Conservation (phyloP, 306 rosid genomes). For the Lathyrus sativus region DNA sequence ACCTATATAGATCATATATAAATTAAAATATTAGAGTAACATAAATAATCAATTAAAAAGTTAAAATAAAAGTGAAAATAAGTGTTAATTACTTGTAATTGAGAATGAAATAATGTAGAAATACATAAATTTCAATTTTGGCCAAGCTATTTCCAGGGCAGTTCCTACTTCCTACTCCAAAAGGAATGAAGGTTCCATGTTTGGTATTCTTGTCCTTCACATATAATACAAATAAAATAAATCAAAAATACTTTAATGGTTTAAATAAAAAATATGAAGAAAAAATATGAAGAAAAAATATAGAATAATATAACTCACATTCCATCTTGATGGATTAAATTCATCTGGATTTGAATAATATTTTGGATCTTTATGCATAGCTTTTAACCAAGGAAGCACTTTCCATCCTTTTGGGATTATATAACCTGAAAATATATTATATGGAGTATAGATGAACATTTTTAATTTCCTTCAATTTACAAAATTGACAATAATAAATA, state of each 20-base stretch:
- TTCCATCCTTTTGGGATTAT: conserved; percentile 38
- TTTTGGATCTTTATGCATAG: conserved; percentile 42
- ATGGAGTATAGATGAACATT: too few species aligned
- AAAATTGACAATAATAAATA: neutral
- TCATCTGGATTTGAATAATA: neutral
- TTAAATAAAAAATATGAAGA: neutral
- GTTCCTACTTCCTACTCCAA: neutral
- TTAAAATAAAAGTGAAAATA: too few species aligned
- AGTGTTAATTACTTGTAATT: conserved; percentile 2
- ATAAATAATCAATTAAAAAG: too few species aligned
- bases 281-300: neutral
- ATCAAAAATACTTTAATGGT: neutral
- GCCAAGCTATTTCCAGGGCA: conserved; percentile 5
- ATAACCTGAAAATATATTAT: conserved; percentile 50
- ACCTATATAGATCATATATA: neutral
- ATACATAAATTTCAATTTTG: conserved; percentile 4
- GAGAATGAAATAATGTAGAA: conserved; percentile 15
- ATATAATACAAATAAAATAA: neutral
- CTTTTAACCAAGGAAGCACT: conserved; percentile 45
- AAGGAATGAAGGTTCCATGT: conserved; percentile 11
- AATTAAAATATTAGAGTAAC: too few species aligned
- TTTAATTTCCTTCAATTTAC: neutral
- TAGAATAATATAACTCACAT: neutral
- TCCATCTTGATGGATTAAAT: conserved; percentile 2
- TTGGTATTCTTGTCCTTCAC: neutral